Conservation (phyloP, 495 filamentous ascomycete species). For the Chaetomium fimeti region DNA sequence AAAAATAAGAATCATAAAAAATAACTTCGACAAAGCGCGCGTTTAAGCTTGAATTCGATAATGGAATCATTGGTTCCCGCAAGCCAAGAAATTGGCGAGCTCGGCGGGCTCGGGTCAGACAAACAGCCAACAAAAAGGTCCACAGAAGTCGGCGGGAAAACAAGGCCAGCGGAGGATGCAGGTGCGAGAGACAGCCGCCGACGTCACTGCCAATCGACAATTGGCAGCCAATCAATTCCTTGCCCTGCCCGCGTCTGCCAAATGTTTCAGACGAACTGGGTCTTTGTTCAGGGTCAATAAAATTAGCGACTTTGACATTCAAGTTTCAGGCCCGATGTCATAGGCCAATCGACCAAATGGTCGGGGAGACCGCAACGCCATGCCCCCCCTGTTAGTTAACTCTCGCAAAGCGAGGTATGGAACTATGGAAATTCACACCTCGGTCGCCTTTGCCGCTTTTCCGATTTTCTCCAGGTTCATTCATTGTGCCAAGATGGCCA, state of each 20-base stretch:
- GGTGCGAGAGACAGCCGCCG: slow-evolving; percentile 26
- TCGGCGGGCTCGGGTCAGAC: not conserved
- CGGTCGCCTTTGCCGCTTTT: slow-evolving; percentile 10
- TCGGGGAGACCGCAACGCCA: not conserved
- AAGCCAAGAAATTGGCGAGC: not conserved
- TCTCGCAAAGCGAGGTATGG: not conserved
- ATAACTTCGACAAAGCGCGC: slow-evolving; percentile 22
- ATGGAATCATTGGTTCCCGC: not conserved
- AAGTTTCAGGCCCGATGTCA: slow-evolving; percentile 17
- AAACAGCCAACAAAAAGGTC: not conserved
- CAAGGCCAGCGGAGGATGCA: not conserved
- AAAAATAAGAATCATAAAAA: not conserved
- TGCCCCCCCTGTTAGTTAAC: not conserved
- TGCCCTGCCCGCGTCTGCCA: not conserved
- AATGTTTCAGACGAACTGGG: slow-evolving; percentile 23
- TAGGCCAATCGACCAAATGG: slow-evolving; percentile 17
- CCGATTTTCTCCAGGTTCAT: not conserved
- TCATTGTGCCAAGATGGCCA: not conserved
- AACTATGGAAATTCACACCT: not conserved
- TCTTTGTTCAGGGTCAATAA: slow-evolving; percentile 1
- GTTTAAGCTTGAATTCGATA: slow-evolving; percentile 18
- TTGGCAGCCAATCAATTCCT: slow-evolving; percentile 8
- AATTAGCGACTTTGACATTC: slow-evolving; percentile 1
- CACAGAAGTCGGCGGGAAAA: slow-evolving; percentile 1
- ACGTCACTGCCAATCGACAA: slow-evolving; percentile 30